Base-by-base conservation (phyloP, 192 early-diverging fungal genomes). In the Mortierella hygrophila region DNA sequence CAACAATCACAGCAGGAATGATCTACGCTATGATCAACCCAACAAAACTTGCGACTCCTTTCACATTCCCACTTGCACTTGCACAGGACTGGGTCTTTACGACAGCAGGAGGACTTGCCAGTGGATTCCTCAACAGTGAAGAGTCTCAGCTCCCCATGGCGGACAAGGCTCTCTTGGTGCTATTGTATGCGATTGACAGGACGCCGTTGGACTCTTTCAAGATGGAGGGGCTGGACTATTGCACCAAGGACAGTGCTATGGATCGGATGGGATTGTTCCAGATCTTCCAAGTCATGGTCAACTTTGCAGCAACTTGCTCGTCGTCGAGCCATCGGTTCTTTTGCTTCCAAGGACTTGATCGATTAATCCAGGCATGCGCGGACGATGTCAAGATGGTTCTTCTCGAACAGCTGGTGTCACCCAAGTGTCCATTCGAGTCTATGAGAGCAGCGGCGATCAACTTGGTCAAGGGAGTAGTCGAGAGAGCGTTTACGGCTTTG, bases 361-460 rank as follows among this genome's bases (percentile, higher is more conserved):
- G 82, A 10, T 18, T 89, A 21, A 70, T 91, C 8, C 47, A 81
- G 41, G 74, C 80, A 40, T 88, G 86, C 60, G 76, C 77, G 8
- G 91, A 91, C 73, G 88, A 89, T 18, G 83, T 85, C 9, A 83
- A 82, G 20, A 70, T 91, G 78, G 87, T 86, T 41, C 55, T 89
- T 29, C 55, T 91, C 37, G 73, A 77, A 11, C 88, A 90, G 42
- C 71, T 90, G 32, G 78, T 90, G 6, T 81, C 88, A 0, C 70
- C 79, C 23, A 79, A 68, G 23, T 90, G 91, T 37, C 91, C 91
- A 10, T 90, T 83, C 38, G 82, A 89, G n/a, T 68, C 90, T 6
- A 91, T 91, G 91, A 77, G 82, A 15, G 83, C 88, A 20, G 89
- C 91, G 1, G 80, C 89, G 9, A 83, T 91, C 52, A 89, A 89